Base-by-base conservation (phyloP, 768 basidiomycete genomes). In the Collybia mongolica region DNA sequence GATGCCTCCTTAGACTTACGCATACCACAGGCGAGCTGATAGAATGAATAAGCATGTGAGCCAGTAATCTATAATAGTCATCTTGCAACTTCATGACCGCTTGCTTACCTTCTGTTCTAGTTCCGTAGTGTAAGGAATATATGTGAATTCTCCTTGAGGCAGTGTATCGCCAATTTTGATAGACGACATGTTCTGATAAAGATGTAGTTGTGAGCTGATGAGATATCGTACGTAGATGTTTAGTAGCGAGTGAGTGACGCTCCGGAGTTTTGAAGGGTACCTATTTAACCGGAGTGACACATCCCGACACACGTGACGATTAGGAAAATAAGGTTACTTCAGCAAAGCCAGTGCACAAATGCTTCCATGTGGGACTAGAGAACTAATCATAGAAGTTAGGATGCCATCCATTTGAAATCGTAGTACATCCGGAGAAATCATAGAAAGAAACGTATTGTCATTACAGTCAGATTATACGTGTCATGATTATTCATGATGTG, bases 41-140 rank as follows among this genome's bases (percentile, higher is more conserved):
- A 11, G 24, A 40, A 40, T 55, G 43, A 28, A 17, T 46, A 32
- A 54, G 39, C 35, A 23, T 12, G 18, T 23, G 23, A 14, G 32
- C 32, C 9, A 14, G 32, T 37, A 39, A 40, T 57, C 18, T 20
- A 37, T 38, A 39, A 42, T 29, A 40, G 15, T 41, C 24, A 35
- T 26, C n/a, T 11, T 22, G 39, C 42, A 19, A 46, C 5, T 23
- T 24, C n/a, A n/a, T n/a, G n/a, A n/a, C 20, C 45, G 43, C 46
- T 15, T 15, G 74, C 81, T 54, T 49, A 83, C 80, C 54, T 73
- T 71, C 64, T 83, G 70, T 23, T 85, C 87, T 51, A 89, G 80
- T 61, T 77, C 83, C 14, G 81, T 72, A 0, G 75, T 64, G 62
- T 81, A 88, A 5, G 83, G 80, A 49, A 92, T 67, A 59, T 85